phyloP scores from a whole-genome alignment of 202 grass and related monocot genomes.

The Digitaria exilis region DNA sequence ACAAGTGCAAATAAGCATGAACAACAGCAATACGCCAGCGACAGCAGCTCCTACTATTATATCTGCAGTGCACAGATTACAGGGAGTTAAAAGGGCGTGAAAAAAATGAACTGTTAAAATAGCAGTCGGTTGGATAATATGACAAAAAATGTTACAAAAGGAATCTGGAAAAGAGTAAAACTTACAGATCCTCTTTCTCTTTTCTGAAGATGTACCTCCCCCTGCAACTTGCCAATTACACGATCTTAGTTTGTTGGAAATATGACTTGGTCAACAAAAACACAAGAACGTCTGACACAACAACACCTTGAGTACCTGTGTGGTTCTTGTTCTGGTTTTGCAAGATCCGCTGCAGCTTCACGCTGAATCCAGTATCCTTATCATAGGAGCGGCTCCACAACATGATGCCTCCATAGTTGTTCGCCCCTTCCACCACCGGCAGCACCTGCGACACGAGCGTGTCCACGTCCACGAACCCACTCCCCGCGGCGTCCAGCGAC shows the following conservation, averaged over 20 bases:
- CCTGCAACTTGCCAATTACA: constrained; percentile 31
- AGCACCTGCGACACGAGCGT: constrained; percentile 48
- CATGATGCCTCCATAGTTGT: constrained; percentile 71
- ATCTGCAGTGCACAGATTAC: constrained; percentile 18
- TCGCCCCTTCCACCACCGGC: constrained; percentile 32
- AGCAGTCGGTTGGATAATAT: neutral
- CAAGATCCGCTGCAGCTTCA: constrained; percentile 42
- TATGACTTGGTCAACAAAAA: neutral
- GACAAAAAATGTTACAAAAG: neutral
- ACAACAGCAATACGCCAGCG: constrained; percentile 17
- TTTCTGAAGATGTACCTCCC: neutral
- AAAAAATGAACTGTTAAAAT: neutral
- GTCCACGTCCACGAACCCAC: constrained; percentile 52
- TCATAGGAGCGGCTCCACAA: constrained; percentile 63
- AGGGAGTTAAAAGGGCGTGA: neutral
- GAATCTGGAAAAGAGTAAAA: neutral
- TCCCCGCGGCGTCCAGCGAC: constrained; percentile 29
- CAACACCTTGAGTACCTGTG: neutral
- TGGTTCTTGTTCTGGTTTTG: neutral
- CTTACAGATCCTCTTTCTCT: constrained; percentile 36
- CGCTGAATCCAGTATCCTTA: constrained; percentile 42
- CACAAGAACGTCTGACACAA: neutral
- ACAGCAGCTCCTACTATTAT: constrained; percentile 24
- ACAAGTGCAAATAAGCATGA: neutral
- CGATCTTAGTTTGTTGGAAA: neutral